Percentiles rank a stretch among this genome's conserved stretches.
Evolutionary conservation across 2,329 filamentous ascomycete species (phyloP).

Genomic region (Immersiporthe knoxdaviesiana): DNA sequence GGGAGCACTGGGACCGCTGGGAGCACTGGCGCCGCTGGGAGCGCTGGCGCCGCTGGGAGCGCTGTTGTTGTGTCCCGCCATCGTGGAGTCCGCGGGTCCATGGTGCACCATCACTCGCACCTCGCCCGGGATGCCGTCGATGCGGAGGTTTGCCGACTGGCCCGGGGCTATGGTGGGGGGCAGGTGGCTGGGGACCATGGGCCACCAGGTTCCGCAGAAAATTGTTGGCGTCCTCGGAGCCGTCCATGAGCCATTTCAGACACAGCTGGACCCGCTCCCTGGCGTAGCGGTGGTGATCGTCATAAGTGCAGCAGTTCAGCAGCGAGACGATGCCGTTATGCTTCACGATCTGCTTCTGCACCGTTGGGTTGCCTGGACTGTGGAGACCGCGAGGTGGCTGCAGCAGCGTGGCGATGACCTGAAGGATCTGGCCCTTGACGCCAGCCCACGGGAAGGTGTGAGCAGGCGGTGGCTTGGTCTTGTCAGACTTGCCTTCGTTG

Average conservation of each 20-base stretch:
- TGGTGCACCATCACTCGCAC: slow-evolving; percentile 57
- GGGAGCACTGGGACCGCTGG: too few species aligned
- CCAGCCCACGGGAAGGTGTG: slow-evolving; percentile 70
- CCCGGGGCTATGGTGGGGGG: slow-evolving; percentile 23
- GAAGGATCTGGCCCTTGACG: slow-evolving; percentile 89
- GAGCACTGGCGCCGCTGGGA: slow-evolving; percentile 12
- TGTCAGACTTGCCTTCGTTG: too few species aligned
- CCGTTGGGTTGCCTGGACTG: slow-evolving; percentile 68
- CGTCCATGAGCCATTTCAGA: slow-evolving; percentile 80
- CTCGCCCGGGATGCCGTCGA: slow-evolving; percentile 61
- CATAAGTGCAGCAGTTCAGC: slow-evolving; percentile 86
- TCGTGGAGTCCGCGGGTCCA: slow-evolving; percentile 26
- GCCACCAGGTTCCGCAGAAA: slow-evolving; percentile 68
- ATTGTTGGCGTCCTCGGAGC: slow-evolving; percentile 72
- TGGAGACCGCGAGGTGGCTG: slow-evolving; percentile 73
- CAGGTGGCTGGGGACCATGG: slow-evolving; percentile 45
- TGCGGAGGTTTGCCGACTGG: slow-evolving; percentile 49
- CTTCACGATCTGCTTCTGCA: slow-evolving; percentile 85
- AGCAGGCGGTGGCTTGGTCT: slow-evolving; percentile 44
- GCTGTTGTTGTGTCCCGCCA: slow-evolving; percentile 22
- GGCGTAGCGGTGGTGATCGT: slow-evolving; percentile 92
- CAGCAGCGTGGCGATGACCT: slow-evolving; percentile 85
- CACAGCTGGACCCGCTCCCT: slow-evolving; percentile 89
- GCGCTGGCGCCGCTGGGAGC: too few species aligned
- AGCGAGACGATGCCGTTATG: slow-evolving; percentile 86